Conservation (phyloP, 495 filamentous ascomycete species). For the Trichoderma gamsii region DNA sequence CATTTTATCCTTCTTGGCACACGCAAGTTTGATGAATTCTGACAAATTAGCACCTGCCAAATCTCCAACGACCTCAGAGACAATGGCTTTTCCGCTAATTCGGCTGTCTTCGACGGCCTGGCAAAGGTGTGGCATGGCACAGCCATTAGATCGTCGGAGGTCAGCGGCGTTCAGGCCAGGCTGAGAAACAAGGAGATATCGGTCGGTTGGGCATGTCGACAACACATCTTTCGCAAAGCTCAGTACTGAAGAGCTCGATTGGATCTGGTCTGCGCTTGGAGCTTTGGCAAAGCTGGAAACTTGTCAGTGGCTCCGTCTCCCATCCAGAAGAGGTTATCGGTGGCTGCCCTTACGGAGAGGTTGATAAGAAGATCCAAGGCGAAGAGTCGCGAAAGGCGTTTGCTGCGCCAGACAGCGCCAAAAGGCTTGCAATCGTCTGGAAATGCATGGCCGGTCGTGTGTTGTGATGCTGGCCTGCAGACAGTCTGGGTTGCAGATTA, state of each 20-base stretch:
- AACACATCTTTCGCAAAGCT: slow-evolving; percentile 43
- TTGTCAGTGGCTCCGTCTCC: slow-evolving; percentile 18
- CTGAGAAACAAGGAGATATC: slow-evolving; percentile 76
- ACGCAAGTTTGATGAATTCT: slow-evolving; percentile 28
- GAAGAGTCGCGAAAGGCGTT: slow-evolving; percentile 78
- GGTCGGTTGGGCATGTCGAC: slow-evolving; percentile 61
- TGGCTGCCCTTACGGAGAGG: slow-evolving; percentile 58
- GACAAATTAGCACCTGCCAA: slow-evolving; percentile 40
- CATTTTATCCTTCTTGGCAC: slow-evolving; percentile 34
- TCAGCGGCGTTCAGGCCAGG: slow-evolving; percentile 65
- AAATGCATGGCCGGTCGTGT: slow-evolving; percentile 49
- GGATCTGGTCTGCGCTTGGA: slow-evolving; percentile 33
- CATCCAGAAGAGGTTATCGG: slow-evolving; percentile 15
- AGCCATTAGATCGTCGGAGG: slow-evolving; percentile 42
- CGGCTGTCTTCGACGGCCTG: slow-evolving; percentile 21
- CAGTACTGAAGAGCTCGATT: slow-evolving; percentile 37
- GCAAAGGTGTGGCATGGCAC: slow-evolving; percentile 30
- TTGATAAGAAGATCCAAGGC: slow-evolving; percentile 80
- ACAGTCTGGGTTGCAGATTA: slow-evolving; percentile 14
- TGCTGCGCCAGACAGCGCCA: slow-evolving; percentile 53
- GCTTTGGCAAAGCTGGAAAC: slow-evolving; percentile 28
- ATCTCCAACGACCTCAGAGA: slow-evolving; percentile 59
- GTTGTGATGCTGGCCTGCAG: slow-evolving; percentile 14
- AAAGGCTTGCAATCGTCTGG: slow-evolving; percentile 52
- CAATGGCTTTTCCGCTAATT: slow-evolving; percentile 27